Conservation (phyloP, 1,139 yeast genomes). For the Blastobotrys proliferans region DNA sequence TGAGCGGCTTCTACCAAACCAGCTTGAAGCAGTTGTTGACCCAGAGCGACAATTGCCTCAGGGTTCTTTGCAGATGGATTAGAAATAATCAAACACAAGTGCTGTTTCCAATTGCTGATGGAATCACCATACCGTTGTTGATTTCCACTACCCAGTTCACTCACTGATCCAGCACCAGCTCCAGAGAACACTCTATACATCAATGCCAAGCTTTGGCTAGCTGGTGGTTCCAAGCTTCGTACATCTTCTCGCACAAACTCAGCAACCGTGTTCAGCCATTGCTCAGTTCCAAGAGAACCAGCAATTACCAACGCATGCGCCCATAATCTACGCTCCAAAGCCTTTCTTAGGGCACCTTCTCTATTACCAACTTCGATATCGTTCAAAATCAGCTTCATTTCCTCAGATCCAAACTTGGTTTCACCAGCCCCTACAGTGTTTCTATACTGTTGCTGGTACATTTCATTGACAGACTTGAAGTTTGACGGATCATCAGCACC, state of each 20-base stretch:
- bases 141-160: conserved; percentile 6
- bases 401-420: conserved; percentile 34
- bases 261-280: conserved; percentile 56
- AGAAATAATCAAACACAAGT: conserved; percentile 32
- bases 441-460: conserved; percentile 17
- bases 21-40: conserved; percentile 29
- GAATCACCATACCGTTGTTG: conserved; percentile 10
- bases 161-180: conserved; percentile 41
- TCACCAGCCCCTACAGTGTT: conserved; percentile 26
- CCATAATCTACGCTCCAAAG: conserved; percentile 68
- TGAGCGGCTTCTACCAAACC: conserved; percentile 36
- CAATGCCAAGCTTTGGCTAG: conserved; percentile 55
- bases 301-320: conserved; percentile 73
- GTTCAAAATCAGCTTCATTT: conserved; percentile 30
- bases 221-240: conserved; percentile 22
- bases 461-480: conserved; percentile 27
- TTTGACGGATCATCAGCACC: conserved; percentile 20
- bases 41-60: conserved; percentile 34
- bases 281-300: conserved; percentile 57
- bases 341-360: conserved; percentile 59
- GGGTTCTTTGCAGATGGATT: conserved; percentile 31
- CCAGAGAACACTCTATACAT: conserved; percentile 66
- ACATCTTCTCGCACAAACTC: conserved; percentile 47
- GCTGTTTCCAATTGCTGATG: conserved; percentile 34
- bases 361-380: conserved; percentile 59